Base-by-base conservation (phyloP, 2,329 filamentous ascomycete genomes). In the Eurotiales sp. region DNA sequence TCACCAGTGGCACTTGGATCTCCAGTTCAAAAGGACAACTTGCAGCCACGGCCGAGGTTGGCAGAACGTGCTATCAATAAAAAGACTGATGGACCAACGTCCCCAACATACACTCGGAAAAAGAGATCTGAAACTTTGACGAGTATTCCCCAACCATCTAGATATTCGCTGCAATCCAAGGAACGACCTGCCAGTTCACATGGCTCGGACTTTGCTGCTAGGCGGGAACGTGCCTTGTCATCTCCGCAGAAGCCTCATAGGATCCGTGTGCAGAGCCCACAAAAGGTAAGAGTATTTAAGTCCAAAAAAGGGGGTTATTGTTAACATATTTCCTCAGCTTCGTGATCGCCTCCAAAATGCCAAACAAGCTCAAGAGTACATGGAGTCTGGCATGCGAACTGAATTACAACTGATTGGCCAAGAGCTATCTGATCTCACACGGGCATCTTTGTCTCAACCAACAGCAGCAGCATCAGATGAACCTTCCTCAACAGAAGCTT, bases 261-360 rank as follows among this genome's bases (percentile, higher is more conserved):
- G 65, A 75, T 92, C 17, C 74, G 76, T 37, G 78, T 84, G 76
- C 82, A 84, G 60, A 83, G 78, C 32, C 81, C 82, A 3, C 80
- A 83, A 58, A 84, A 84, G 67, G 71, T 72, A 61, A 40, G 54
- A n/a, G 19, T 15, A 0, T 2, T 12, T 19, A 15, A 8, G n/a
- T 14, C 19, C 10, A 19, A 32, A 29, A n/a, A 27, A 7, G 4
- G 14, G 14, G 19, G 2, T 25, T 15, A 7, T 11, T 21, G 30
- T 32, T 59, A 51, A 56, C 42, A 10, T 22, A 19, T 17, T 44
- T 36, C 2, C 12, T 50, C 56, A 74, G 69, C 72, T 85, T 39
- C 87, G 91, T 15, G 91, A 96, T 71, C 85, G 92, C 29, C 77
- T 96, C 0, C 86, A 92, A 61, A 85, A 82, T 43, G 90, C 96